Percentiles rank a stretch among this genome's conserved stretches.
These are phyloP conservation scores for Boletellus emodensis DNA, from an alignment of 768 basidiomycete genomes.

Conservation along the genomic window DNA sequence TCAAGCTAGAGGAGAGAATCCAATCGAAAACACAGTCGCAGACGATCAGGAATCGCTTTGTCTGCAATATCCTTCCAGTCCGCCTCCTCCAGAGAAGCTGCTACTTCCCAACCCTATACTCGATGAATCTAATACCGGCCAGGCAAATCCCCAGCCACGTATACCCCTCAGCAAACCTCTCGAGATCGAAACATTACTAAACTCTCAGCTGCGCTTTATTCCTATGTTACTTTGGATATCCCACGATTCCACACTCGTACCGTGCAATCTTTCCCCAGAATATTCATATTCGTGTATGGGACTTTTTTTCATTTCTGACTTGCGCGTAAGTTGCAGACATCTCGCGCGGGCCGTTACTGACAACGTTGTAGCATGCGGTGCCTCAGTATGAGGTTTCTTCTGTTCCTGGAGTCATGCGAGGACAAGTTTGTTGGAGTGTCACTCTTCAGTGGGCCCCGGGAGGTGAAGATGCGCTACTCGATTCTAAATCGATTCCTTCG, in stretches of 20 bases:
- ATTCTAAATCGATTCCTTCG: background rate
- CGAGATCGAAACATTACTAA: slow-evolving; percentile 41
- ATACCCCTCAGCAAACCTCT: slow-evolving; percentile 34
- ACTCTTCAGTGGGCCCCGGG: slow-evolving; percentile 48
- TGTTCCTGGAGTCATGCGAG: slow-evolving; percentile 12
- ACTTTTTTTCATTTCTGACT: slow-evolving; percentile 39
- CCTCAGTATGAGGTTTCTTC: background rate
- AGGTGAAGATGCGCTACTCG: slow-evolving; percentile 40
- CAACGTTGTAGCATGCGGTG: slow-evolving; percentile 16
- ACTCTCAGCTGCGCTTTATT: slow-evolving; percentile 34
- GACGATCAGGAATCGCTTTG: background rate
- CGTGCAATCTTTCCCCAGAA: slow-evolving; percentile 30
- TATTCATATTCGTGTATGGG: slow-evolving; percentile 44
- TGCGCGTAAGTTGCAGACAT: slow-evolving; percentile 32
- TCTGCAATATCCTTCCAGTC: background rate
- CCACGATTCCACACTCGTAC: slow-evolving; percentile 27
- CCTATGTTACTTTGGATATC: slow-evolving; percentile 44
- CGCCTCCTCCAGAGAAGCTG: background rate
- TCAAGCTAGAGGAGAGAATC: background rate
- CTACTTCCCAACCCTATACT: background rate
- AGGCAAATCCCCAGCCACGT: background rate
- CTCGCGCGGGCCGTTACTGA: background rate
- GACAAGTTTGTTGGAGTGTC: slow-evolving; percentile 43
- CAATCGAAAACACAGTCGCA: background rate
- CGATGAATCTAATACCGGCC: background rate